These are phyloP conservation scores for Kurtzmaniella natalensis DNA, from an alignment of 1,139 yeast genomes.

Conservation along the genomic window DNA sequence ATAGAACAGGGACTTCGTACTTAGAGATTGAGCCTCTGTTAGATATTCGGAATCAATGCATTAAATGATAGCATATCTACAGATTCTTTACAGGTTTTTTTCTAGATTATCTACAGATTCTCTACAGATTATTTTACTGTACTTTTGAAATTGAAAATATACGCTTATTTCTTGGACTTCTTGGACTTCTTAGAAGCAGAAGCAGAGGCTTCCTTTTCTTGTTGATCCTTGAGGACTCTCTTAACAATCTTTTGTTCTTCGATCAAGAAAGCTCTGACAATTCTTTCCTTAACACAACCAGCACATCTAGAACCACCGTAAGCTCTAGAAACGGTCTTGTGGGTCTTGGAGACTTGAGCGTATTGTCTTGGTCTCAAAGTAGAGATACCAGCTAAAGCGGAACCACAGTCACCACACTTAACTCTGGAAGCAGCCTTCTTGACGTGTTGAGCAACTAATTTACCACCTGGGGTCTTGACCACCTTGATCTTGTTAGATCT, in stretches of 20 bases:
- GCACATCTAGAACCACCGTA: slow-evolving; percentile 99
- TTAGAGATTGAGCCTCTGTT: no score
- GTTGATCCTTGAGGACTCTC: slow-evolving; percentile 95
- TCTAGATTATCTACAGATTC: no score
- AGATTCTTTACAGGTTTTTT: no score
- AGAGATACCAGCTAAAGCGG: slow-evolving; percentile 85
- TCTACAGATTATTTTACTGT: no score
- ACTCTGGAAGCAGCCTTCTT: slow-evolving; percentile 94
- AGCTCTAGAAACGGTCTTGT: slow-evolving; percentile 98
- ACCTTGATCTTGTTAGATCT: slow-evolving; percentile 98
- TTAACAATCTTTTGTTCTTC: slow-evolving; percentile 99
- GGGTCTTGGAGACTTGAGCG: slow-evolving; percentile 91
- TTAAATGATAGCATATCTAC: no score
- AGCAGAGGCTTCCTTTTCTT: slow-evolving; percentile 74
- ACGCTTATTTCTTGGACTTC: slow-evolving; percentile 33
- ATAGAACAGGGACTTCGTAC: no score
- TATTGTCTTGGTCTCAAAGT: slow-evolving; percentile 97
- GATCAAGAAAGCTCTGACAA: slow-evolving; percentile 97
- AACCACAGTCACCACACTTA: slow-evolving; percentile 99
- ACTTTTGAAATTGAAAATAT: slow-evolving; percentile 4
- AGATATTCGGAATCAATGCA: no score
- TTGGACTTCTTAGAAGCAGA: slow-evolving; percentile 23
- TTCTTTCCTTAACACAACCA: slow-evolving; percentile 97
- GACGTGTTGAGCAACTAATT: slow-evolving; percentile 94
- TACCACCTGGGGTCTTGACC: slow-evolving; percentile 99